These are phyloP conservation scores for Sonneratia caseolaris DNA, from an alignment of 345 rosid species.

Conservation along the genomic window DNA sequence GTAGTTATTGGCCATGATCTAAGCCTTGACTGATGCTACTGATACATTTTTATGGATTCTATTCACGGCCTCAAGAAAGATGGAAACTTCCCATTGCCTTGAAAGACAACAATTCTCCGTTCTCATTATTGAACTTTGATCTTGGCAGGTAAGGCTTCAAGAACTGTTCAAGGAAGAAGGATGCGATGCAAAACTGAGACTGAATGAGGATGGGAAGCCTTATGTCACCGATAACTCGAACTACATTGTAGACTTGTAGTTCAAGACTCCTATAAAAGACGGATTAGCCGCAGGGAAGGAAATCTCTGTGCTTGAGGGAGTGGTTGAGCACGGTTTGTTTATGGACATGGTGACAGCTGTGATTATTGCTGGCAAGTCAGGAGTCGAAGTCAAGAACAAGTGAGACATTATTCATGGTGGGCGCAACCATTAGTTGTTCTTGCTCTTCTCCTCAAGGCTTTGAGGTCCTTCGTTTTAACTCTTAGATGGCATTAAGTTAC, in stretches of 20 bases:
- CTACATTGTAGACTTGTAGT: constrained; percentile 84
- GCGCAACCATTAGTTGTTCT: neutral
- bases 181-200: constrained; percentile 64
- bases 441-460: neutral
- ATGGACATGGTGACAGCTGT: constrained; percentile 89
- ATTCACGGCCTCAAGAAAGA: neutral
- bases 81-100: neutral
- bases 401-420: constrained; percentile 18
- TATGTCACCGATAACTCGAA: constrained; percentile 87
- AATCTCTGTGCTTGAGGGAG: constrained; percentile 71
- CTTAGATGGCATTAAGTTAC: neutral
- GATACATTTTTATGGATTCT: neutral
- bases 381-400: constrained; percentile 73
- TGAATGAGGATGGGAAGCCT: constrained; percentile 47
- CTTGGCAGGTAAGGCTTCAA: constrained; percentile 30
- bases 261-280: constrained; percentile 66
- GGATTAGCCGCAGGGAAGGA: constrained; percentile 68
- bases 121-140: neutral
- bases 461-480: constrained; percentile 1
- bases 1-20: neutral
- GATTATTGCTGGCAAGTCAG: constrained; percentile 74
- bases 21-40: neutral
- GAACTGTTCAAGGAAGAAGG: constrained; percentile 69
- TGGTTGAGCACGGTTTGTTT: constrained; percentile 93
- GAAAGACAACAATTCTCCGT: neutral